Conservation (phyloP, 805 yeast species). For the Monosporozyma unispora region DNA sequence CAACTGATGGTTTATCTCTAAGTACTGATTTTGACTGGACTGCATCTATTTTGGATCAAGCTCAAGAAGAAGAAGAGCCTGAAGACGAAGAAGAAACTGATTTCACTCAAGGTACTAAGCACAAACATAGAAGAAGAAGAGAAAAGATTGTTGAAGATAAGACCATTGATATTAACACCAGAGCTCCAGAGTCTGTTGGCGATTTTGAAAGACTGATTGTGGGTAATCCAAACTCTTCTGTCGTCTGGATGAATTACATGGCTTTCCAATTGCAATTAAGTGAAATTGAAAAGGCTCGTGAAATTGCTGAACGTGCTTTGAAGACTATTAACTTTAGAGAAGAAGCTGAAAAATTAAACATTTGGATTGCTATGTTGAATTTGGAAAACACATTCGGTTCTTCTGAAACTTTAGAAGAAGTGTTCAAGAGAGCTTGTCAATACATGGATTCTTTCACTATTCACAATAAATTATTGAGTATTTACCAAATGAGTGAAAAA, state of each 20-base stretch:
- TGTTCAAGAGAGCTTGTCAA: slow-evolving; percentile 77
- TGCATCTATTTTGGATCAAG: slow-evolving; percentile 78
- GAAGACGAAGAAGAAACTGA: slow-evolving; percentile 52
- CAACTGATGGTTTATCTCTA: slow-evolving; percentile 58
- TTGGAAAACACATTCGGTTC: slow-evolving; percentile 91
- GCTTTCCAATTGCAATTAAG: slow-evolving; percentile 92
- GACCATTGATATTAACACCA: slow-evolving; percentile 73
- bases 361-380: slow-evolving; percentile 92
- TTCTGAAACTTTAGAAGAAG: slow-evolving; percentile 68
- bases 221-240: slow-evolving; percentile 89
- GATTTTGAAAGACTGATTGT: slow-evolving; percentile 89
- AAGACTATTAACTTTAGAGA: slow-evolving; percentile 84
- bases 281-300: slow-evolving; percentile 91
- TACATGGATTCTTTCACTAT: slow-evolving; percentile 82
- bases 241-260: slow-evolving; percentile 97
- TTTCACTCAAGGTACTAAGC: slow-evolving; percentile 34
- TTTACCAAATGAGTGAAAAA: slow-evolving; percentile 68
- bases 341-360: slow-evolving; percentile 84
- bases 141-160: slow-evolving; percentile 53
- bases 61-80: slow-evolving; percentile 46
- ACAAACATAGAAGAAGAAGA: slow-evolving; percentile 40
- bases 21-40: slow-evolving; percentile 90
- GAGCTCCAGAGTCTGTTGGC: slow-evolving; percentile 82
- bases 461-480: slow-evolving; percentile 70
- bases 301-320: slow-evolving; percentile 84